Conservation (phyloP, 805 yeast species). For the Pichia eremophila region DNA sequence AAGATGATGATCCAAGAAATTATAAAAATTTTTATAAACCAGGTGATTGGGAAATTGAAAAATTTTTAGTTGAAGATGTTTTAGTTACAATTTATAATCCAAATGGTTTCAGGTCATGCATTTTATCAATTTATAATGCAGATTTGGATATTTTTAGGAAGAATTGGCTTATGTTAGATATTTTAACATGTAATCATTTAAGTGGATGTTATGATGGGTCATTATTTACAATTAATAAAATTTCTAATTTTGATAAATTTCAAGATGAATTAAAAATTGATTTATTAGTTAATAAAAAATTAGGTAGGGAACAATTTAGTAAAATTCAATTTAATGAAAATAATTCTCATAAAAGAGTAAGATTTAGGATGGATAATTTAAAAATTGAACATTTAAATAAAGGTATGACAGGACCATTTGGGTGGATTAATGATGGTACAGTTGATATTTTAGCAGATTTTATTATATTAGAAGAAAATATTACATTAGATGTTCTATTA, state of each 20-base stretch:
- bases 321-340: constrained; percentile 10
- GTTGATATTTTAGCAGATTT: constrained; percentile 93
- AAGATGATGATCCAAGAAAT: constrained; percentile 73
- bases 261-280: constrained; percentile 22
- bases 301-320: constrained; percentile 12
- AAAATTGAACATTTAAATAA: constrained; percentile 83
- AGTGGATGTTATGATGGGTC: constrained; percentile 93
- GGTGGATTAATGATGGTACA: constrained; percentile 89
- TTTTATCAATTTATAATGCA: constrained; percentile 80
- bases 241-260: constrained; percentile 50
- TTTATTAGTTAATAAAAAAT: constrained; percentile 15
- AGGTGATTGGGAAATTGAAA: constrained; percentile 90
- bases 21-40: constrained; percentile 65
- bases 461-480: constrained; percentile 51
- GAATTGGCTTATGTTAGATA: constrained; percentile 89
- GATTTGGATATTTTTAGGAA: constrained; percentile 72
- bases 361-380: constrained; percentile 77
- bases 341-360: constrained; percentile 42
- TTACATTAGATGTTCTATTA: constrained; percentile 33
- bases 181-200: constrained; percentile 72
- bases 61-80: constrained; percentile 75
- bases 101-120: constrained; percentile 67
- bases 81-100: constrained; percentile 80
- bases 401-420: constrained; percentile 90
- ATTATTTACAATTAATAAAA: constrained; percentile 80